Percentiles rank a stretch among this genome's conserved stretches.
Evolutionary conservation across 345 rosid species (phyloP).

Genomic region (Schrenkiella parvula): DNA sequence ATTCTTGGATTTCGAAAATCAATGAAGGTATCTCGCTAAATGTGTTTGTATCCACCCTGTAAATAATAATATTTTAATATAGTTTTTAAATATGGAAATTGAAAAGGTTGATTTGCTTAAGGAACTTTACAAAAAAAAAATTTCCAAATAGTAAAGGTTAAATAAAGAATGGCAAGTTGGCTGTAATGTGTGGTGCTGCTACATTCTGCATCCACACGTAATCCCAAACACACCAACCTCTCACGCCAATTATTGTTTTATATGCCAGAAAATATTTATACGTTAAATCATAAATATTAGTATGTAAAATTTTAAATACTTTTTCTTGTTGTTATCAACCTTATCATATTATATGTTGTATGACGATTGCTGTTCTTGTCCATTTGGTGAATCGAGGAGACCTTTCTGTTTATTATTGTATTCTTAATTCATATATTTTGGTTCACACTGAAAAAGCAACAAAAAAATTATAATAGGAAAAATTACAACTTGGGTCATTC

Average conservation of each 20-base stretch:
- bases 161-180: slow-evolving; percentile 23
- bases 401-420: neutral
- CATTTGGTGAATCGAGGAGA: slow-evolving; percentile 11
- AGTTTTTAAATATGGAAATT: neutral
- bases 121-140: neutral
- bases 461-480: neutral
- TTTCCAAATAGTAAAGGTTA: neutral
- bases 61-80: neutral
- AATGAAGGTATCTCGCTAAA: neutral
- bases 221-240: neutral
- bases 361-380: neutral
- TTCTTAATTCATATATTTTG: neutral
- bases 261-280: neutral
- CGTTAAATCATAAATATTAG: neutral
- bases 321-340: neutral
- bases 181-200: slow-evolving; percentile 24
- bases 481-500: neutral
- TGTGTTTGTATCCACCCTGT: neutral
- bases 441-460: neutral
- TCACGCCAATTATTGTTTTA: slow-evolving; percentile 29
- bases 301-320: neutral
- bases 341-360: slow-evolving; percentile 24
- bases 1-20: neutral
- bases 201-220: slow-evolving; percentile 25
- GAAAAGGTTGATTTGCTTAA: neutral